Conservation (phyloP, 768 basidiomycete genomes). For the Boletus reticulatus region DNA sequence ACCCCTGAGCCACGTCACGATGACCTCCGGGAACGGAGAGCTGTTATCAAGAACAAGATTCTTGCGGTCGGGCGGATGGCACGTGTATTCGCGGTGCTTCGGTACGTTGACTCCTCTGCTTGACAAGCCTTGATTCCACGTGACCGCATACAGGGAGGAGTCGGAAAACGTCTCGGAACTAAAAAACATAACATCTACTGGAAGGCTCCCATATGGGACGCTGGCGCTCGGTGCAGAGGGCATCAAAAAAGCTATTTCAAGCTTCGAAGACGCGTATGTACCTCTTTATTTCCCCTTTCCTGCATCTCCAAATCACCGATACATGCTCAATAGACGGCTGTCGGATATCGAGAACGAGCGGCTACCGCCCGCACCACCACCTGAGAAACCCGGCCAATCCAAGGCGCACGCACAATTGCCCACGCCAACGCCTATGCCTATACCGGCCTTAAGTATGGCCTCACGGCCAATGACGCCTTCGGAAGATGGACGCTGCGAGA, state of each 20-base stretch:
- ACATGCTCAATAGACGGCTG: slow-evolving; percentile 11
- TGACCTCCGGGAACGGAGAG: slow-evolving; percentile 39
- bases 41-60: slow-evolving; percentile 73
- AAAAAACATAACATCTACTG: slow-evolving; percentile 55
- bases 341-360: slow-evolving; percentile 31
- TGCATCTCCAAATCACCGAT: neutral
- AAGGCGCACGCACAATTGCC: slow-evolving; percentile 5
- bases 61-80: slow-evolving; percentile 68
- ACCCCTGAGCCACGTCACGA: slow-evolving; percentile 23
- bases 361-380: slow-evolving; percentile 18
- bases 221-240: slow-evolving; percentile 65
- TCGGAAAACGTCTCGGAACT: slow-evolving; percentile 74
- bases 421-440: neutral
- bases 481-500: slow-evolving; percentile 36
- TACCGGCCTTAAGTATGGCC: neutral
- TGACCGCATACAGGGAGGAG: slow-evolving; percentile 41
- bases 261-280: slow-evolving; percentile 66
- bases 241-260: slow-evolving; percentile 68
- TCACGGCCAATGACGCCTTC: slow-evolving; percentile 18
- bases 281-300: neutral
- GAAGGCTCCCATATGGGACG: slow-evolving; percentile 50
- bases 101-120: slow-evolving; percentile 36
- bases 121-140: neutral
- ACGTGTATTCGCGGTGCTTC: slow-evolving; percentile 62
- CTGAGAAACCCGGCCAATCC: slow-evolving; percentile 11